These are phyloP conservation scores for Aciculosporium take DNA, from an alignment of 2,329 filamentous ascomycete genomes.

Conservation along the genomic window DNA sequence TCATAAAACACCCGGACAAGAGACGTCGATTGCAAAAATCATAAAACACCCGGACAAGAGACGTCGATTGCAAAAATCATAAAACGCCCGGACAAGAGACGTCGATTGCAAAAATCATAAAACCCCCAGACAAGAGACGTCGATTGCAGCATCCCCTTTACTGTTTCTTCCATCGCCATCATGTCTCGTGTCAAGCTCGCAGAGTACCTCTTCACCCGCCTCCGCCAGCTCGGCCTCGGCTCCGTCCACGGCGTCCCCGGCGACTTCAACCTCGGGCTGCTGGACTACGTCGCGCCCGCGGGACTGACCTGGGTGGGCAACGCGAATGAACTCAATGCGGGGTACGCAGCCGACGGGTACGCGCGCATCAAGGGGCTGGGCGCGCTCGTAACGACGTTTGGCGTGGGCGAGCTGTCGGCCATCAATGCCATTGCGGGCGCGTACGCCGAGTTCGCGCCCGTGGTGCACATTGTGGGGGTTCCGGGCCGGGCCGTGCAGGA, in stretches of 20 bases:
- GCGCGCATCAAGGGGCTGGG: slow-evolving; percentile 36
- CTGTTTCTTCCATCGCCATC: neutral
- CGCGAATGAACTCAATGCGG: slow-evolving; percentile 43
- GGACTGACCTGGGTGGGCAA: slow-evolving; percentile 34
- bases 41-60: too few species aligned
- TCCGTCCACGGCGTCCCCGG: slow-evolving; percentile 39
- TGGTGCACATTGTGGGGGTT: slow-evolving; percentile 44
- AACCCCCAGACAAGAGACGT: too few species aligned
- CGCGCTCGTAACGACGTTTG: slow-evolving; percentile 43
- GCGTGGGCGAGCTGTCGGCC: slow-evolving; percentile 42
- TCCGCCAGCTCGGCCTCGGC: slow-evolving; percentile 43
- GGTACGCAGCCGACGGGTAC: slow-evolving; percentile 44
- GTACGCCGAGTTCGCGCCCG: slow-evolving; percentile 39
- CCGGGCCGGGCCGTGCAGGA: slow-evolving; percentile 30
- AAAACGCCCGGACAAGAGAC: too few species aligned
- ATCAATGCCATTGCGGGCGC: slow-evolving; percentile 45
- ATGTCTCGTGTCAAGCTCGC: slow-evolving; percentile 7
- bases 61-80: too few species aligned
- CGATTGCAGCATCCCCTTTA: too few species aligned
- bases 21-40: too few species aligned
- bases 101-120: too few species aligned
- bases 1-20: too few species aligned
- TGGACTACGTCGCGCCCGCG: slow-evolving; percentile 23
- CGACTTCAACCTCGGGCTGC: slow-evolving; percentile 24
- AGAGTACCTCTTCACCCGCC: slow-evolving; percentile 42